Evolutionary conservation across 495 filamentous ascomycete genomes (phyloP).

Genomic region (Pseudomonodictys pantanalensis): DNA sequence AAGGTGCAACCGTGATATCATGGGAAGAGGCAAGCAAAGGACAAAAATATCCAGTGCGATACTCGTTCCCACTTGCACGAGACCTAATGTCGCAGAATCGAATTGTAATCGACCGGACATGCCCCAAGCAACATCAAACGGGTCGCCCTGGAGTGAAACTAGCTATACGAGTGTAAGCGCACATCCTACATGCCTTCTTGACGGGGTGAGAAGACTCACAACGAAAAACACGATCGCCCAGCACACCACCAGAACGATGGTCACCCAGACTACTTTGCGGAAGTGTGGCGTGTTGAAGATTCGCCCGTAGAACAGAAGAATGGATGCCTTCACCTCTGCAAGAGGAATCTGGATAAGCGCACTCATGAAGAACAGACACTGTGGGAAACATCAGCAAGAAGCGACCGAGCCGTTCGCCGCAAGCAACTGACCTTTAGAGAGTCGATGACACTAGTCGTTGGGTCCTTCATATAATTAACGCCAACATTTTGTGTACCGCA

Average conservation of each 20-base stretch:
- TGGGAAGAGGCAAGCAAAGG: constrained; percentile 30
- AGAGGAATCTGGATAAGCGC: background rate
- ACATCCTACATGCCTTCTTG: background rate
- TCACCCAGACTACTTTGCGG: background rate
- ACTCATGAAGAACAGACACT: no score
- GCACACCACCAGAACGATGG: background rate
- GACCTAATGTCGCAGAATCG: background rate
- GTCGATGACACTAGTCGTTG: no score
- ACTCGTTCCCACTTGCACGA: constrained; percentile 5
- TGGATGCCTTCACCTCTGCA: constrained; percentile 18
- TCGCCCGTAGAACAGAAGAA: constrained; percentile 26
- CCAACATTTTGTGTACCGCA: no score
- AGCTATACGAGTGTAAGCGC: background rate
- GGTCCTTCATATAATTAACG: no score
- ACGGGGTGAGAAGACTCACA: background rate
- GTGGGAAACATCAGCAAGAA: no score
- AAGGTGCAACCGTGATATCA: constrained; percentile 29
- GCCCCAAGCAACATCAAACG: background rate
- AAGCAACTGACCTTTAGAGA: no score
- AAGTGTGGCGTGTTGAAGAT: constrained; percentile 7
- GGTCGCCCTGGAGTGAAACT: background rate
- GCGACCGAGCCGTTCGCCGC: no score
- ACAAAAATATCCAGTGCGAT: constrained; percentile 31
- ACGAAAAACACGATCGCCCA: constrained; percentile 12
- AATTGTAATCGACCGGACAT: background rate